phyloP scores from a whole-genome alignment of 306 rosid species.

The Vicia sativa region DNA sequence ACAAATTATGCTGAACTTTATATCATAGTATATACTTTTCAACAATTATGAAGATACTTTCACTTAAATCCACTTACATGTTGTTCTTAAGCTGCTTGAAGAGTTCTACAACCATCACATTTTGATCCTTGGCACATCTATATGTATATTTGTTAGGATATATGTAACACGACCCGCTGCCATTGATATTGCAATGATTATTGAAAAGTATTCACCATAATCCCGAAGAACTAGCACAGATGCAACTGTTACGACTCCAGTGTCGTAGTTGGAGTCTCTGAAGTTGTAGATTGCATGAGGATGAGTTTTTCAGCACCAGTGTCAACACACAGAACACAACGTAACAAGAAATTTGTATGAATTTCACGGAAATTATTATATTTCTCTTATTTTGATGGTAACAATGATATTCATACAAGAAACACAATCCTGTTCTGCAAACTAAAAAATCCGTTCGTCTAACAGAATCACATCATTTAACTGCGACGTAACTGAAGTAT shows the following conservation, averaged over 20 bases:
- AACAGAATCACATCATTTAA: neutral
- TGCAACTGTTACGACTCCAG: neutral
- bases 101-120: too few species aligned
- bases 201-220: neutral
- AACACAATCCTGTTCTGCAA: neutral
- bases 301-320: neutral
- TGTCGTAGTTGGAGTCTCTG: neutral
- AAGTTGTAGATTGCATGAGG: neutral
- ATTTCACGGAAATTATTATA: neutral
- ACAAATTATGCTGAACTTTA: too few species aligned
- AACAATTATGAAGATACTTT: too few species aligned
- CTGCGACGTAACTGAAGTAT: neutral
- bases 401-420: neutral
- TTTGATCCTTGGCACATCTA: too few species aligned
- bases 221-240: neutral
- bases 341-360: neutral
- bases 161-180: too few species aligned
- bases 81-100: too few species aligned
- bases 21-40: too few species aligned
- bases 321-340: neutral
- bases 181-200: too few species aligned
- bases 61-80: too few species aligned
- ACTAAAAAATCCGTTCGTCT: neutral
- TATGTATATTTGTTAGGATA: too few species aligned
- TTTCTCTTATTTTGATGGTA: neutral